Evolutionary conservation across 176 grass and related monocot genomes (phyloP).

Genomic region (Oryza punctata): DNA sequence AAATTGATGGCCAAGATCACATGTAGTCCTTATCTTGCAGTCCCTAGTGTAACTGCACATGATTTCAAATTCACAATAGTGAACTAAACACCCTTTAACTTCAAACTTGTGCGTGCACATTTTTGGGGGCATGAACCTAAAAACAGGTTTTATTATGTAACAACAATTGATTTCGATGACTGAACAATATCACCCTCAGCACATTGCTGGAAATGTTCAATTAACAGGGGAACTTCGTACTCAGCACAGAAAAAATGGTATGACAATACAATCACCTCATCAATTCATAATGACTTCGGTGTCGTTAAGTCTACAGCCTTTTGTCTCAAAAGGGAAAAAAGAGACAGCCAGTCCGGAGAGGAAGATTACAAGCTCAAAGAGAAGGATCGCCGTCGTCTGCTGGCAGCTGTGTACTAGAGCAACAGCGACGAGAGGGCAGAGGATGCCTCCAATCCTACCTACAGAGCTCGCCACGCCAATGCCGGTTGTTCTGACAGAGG

Average conservation of each 20-base stretch:
- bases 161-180: too few relatives aligned
- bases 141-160: too few relatives aligned
- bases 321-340: slow-evolving; percentile 89
- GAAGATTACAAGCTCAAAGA: slow-evolving; percentile 90
- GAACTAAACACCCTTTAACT: too few relatives aligned
- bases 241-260: background rate
- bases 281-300: slow-evolving; percentile 55
- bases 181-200: background rate
- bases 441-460: slow-evolving; percentile 86
- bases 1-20: too few relatives aligned
- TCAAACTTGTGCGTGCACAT: too few relatives aligned
- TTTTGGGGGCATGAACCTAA: too few relatives aligned
- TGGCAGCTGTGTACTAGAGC: slow-evolving; percentile 81
- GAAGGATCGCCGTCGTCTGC: slow-evolving; percentile 66
- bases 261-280: background rate
- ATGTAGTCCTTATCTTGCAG: too few relatives aligned
- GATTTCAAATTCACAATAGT: too few relatives aligned
- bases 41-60: too few relatives aligned
- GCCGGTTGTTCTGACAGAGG: slow-evolving; percentile 70
- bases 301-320: slow-evolving; percentile 66
- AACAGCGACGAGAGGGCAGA: slow-evolving; percentile 88
- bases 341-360: slow-evolving; percentile 71
- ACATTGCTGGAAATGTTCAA: background rate
- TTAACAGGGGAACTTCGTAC: background rate
- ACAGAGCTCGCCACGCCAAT: slow-evolving; percentile 86